Base-by-base conservation (phyloP, 495 filamentous ascomycete genomes). In the Lepidopterella palustris region DNA sequence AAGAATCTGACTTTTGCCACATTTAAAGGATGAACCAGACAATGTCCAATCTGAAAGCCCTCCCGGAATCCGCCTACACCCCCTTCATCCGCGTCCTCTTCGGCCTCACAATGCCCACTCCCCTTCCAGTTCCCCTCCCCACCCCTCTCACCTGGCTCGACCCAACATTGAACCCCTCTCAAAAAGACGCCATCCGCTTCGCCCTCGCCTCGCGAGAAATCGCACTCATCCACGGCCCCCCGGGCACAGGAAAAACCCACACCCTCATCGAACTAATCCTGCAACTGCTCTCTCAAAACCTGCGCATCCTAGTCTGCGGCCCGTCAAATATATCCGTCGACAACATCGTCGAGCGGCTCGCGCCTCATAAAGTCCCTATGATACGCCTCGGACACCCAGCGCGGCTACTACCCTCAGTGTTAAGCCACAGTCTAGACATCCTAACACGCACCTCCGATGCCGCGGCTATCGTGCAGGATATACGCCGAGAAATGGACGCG, bases 291-390 rank as follows among this genome's bases (percentile, higher is more conserved):
- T 83, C 78, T 53, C 80, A 80, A 4, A 83, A 85, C 13, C 79
- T 82, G 42, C 82, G 90, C 1, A 74, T 97, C 15, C 80, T 99
- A 2, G 92, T 99, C 20, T 99, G 93, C 69, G 93, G 93, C 0
- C 93, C 93, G 0, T 95, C 89, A 9, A 99, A 99, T 69, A 90
- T 99, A 52, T 92, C 89, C 0, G 93, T 97, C 1, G 93, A 99
- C 76, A 99, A 99, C 68, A 97, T 99, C 59, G 91, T 96, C n/a
- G 92, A 97, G 73, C 83, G 95, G 9, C 80, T 97, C 0, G 80
- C 90, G 0, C 84, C 88, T 0, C 87, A 88, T 60, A 87, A 87
- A 62, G 79, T 97, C 1, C 88, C 92, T 0, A 87, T 97, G 55
- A 81, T 97, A 57, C 87, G 93, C 0, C 82, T 98, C 0, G 93